A percentile compares a stretch with the other conserved stretches of the same genome.
Evolutionary conservation across 495 filamentous ascomycete species (phyloP).

Genomic region (Tuber indicum): DNA sequence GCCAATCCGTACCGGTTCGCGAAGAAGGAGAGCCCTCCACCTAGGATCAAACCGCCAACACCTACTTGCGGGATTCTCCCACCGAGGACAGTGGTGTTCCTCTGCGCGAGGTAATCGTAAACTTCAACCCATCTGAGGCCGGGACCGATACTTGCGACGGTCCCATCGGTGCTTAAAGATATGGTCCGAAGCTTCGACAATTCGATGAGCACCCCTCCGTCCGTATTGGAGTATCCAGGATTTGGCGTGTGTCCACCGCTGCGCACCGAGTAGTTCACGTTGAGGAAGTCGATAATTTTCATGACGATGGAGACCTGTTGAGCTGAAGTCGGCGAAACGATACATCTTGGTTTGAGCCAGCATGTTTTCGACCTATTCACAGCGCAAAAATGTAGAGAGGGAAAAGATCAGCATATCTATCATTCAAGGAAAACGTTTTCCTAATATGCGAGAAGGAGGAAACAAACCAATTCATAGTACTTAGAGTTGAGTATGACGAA

Average conservation of each 20-base stretch:
- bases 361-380: slow-evolving; percentile 14
- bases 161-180: slow-evolving; percentile 18
- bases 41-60: slow-evolving; percentile 53
- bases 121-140: slow-evolving; percentile 27
- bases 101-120: slow-evolving; percentile 19
- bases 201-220: slow-evolving; percentile 47
- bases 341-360: slow-evolving; percentile 44
- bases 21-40: slow-evolving; percentile 50
- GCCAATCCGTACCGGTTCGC: slow-evolving; percentile 47
- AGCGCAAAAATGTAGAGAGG: background rate
- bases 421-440: background rate
- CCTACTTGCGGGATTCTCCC: slow-evolving; percentile 53
- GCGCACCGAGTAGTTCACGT: slow-evolving; percentile 48
- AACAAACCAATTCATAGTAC: background rate
- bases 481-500: background rate
- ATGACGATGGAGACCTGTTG: slow-evolving; percentile 46
- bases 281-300: slow-evolving; percentile 33
- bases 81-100: slow-evolving; percentile 40
- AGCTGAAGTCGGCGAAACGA: slow-evolving; percentile 44
- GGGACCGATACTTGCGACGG: slow-evolving; percentile 16
- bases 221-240: slow-evolving; percentile 43
- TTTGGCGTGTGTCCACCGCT: slow-evolving; percentile 48
- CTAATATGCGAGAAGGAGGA: background rate
- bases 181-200: slow-evolving; percentile 18
- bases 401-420: background rate